These are phyloP conservation scores for Ramaria rubella DNA, from an alignment of 768 basidiomycete genomes.

Conservation along the genomic window DNA sequence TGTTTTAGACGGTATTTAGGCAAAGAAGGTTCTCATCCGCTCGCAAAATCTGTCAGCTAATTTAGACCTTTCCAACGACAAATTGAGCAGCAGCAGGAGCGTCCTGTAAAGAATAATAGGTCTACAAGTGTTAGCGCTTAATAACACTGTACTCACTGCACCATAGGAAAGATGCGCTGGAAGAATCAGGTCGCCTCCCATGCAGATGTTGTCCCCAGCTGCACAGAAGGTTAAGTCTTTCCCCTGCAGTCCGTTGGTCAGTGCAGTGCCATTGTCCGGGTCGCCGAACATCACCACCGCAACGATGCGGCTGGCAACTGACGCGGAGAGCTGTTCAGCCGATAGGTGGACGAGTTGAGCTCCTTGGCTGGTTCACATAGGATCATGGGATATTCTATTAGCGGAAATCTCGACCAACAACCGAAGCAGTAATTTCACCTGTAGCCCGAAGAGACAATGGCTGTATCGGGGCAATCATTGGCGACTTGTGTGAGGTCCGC, in stretches of 20 bases:
- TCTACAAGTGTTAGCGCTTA: background rate
- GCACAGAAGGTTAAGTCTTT: conserved; percentile 27
- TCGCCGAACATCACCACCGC: conserved; percentile 33
- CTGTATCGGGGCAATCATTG: conserved; percentile 20
- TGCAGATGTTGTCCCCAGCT: conserved; percentile 28
- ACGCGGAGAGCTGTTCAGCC: conserved; percentile 27
- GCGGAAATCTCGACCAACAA: background rate
- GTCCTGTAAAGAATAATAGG: background rate
- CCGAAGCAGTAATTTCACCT: background rate
- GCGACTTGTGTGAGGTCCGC: conserved; percentile 10
- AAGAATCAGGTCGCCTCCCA: conserved; percentile 20
- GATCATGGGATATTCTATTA: background rate
- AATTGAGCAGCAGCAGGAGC: background rate
- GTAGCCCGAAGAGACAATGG: conserved; percentile 22
- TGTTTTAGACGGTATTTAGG: too few relatives aligned
- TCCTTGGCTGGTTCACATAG: conserved; percentile 17
- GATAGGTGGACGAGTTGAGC: conserved; percentile 34
- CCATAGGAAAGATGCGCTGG: conserved; percentile 23
- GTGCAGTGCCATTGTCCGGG: conserved; percentile 26
- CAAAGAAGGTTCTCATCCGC: too few relatives aligned
- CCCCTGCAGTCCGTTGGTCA: conserved; percentile 24
- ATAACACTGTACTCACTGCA: background rate
- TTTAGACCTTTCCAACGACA: background rate
- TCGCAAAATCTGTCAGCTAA: too few relatives aligned
- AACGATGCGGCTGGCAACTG: conserved; percentile 22